A percentile compares a stretch with the other conserved stretches of the same genome.
Conservation (phyloP, 1,284 basidiomycete genomes). For the Afroboletus lepidellus region DNA sequence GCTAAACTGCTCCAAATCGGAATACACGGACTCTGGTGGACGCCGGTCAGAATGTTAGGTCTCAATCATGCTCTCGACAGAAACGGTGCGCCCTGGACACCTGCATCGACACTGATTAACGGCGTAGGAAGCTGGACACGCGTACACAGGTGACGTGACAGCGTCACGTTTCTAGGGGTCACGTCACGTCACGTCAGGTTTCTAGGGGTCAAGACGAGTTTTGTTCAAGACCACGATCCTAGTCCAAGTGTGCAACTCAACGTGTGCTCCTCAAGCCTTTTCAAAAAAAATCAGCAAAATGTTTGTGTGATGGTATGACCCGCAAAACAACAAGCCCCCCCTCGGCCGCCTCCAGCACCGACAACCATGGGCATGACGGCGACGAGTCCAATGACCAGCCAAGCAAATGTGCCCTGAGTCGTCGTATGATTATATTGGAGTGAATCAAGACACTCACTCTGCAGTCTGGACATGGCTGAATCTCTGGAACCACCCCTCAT, state of each 20-base stretch:
- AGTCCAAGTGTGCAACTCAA: slow-evolving; percentile 24
- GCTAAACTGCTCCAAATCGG: not conserved
- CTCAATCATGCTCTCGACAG: not conserved
- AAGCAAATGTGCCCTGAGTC: slow-evolving; percentile 23
- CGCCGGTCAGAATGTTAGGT: not conserved
- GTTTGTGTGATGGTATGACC: slow-evolving; percentile 32
- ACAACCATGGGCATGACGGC: not conserved
- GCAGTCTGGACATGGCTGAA: slow-evolving; percentile 20
- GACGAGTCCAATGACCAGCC: slow-evolving; percentile 3
- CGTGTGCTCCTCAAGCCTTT: slow-evolving; percentile 31
- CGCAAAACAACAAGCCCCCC: slow-evolving; percentile 9
- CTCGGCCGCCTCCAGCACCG: slow-evolving; percentile 11
- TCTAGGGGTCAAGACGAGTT: slow-evolving; percentile 28
- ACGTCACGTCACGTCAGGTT: slow-evolving; percentile 32
- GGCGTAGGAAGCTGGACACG: not conserved
- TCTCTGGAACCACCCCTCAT: not conserved
- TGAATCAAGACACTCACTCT: slow-evolving; percentile 34
- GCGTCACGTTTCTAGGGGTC: slow-evolving; percentile 31
- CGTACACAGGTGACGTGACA: slow-evolving; percentile 21
- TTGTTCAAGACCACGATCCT: slow-evolving; percentile 28
- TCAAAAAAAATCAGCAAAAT: slow-evolving; percentile 24
- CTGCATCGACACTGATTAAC: slow-evolving; percentile 3
- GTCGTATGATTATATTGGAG: slow-evolving; percentile 25
- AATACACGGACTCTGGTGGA: not conserved
- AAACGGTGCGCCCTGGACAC: slow-evolving; percentile 5